Conservation (phyloP, 2,329 filamentous ascomycete genomes). For the Pezicula neosporulosa region DNA sequence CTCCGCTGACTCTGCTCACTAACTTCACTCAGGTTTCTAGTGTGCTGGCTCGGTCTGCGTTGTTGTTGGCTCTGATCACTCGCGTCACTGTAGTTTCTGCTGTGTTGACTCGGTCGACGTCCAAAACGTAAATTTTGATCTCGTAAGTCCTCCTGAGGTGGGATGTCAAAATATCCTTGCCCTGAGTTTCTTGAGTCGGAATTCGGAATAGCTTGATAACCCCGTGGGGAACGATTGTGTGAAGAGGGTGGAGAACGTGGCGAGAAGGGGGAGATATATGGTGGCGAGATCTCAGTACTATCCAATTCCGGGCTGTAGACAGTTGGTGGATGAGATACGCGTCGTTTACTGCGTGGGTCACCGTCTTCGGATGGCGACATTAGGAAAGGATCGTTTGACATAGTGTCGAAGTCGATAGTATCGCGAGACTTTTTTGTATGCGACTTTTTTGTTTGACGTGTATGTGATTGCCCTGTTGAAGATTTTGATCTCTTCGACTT, state of each 20-base stretch:
- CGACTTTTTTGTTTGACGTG: conserved; percentile 5
- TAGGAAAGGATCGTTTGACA: conserved; percentile 26
- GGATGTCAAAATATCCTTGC: conserved; percentile 17
- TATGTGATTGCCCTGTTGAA: conserved; percentile 12
- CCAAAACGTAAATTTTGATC: conserved; percentile 12
- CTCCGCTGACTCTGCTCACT: conserved; percentile 16
- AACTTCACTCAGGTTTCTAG: conserved; percentile 19
- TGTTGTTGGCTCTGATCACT: neutral
- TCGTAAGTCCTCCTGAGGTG: conserved; percentile 2
- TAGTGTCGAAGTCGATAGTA: conserved; percentile 13
- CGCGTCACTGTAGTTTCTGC: neutral
- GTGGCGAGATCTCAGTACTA: conserved; percentile 17
- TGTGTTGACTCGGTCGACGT: conserved; percentile 3
- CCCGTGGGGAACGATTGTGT: conserved; percentile 10
- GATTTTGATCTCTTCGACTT: conserved; percentile 7
- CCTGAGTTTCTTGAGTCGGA: conserved; percentile 15
- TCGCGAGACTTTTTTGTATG: conserved; percentile 1
- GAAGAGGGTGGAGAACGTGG: conserved; percentile 9
- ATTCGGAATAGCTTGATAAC: conserved; percentile 17
- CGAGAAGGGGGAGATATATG: conserved; percentile 13
- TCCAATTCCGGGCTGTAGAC: conserved; percentile 13
- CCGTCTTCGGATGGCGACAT: conserved; percentile 15
- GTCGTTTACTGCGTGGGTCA: conserved; percentile 11
- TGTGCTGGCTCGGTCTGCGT: conserved; percentile 16
- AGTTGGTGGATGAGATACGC: conserved; percentile 8